phyloP scores from a whole-genome alignment of 768 basidiomycete genomes.

The Lactarius tabidus region DNA sequence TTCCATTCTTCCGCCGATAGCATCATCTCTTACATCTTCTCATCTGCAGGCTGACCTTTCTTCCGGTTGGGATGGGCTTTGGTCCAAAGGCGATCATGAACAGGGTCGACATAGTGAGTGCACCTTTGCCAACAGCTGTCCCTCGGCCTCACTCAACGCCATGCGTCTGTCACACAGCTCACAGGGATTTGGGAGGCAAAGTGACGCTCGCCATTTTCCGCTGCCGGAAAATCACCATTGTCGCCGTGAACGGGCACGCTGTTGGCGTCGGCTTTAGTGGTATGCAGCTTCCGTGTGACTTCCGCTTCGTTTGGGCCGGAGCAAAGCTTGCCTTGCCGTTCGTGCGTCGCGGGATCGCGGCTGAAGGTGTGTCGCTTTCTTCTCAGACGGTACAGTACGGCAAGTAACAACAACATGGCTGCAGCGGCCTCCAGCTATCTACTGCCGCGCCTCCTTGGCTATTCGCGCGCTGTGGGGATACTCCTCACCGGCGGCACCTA shows the following conservation, averaged over 20 bases:
- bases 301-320: slow-evolving; percentile 49
- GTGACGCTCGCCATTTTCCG: slow-evolving; percentile 45
- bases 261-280: slow-evolving; percentile 50
- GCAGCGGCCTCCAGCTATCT: slow-evolving; percentile 43
- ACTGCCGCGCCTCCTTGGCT: slow-evolving; percentile 52
- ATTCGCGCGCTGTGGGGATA: slow-evolving; percentile 48
- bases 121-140: background rate
- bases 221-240: slow-evolving; percentile 53
- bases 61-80: slow-evolving; percentile 44
- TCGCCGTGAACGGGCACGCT: slow-evolving; percentile 49
- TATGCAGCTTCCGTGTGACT: slow-evolving; percentile 49
- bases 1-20: background rate
- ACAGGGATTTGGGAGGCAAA: slow-evolving; percentile 47
- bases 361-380: slow-evolving; percentile 40
- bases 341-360: slow-evolving; percentile 45
- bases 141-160: background rate
- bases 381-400: background rate
- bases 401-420: background rate
- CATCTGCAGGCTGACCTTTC: slow-evolving; percentile 45
- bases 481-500: slow-evolving; percentile 46
- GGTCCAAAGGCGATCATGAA: slow-evolving; percentile 37
- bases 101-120: slow-evolving; percentile 46
- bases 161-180: slow-evolving; percentile 32
- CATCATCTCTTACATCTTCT: background rate
- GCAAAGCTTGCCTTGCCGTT: slow-evolving; percentile 50